A percentile compares a stretch with the other conserved stretches of the same genome.
phyloP scores from a whole-genome alignment of 495 filamentous ascomycete species.

The Parachaetomium inaequale region DNA sequence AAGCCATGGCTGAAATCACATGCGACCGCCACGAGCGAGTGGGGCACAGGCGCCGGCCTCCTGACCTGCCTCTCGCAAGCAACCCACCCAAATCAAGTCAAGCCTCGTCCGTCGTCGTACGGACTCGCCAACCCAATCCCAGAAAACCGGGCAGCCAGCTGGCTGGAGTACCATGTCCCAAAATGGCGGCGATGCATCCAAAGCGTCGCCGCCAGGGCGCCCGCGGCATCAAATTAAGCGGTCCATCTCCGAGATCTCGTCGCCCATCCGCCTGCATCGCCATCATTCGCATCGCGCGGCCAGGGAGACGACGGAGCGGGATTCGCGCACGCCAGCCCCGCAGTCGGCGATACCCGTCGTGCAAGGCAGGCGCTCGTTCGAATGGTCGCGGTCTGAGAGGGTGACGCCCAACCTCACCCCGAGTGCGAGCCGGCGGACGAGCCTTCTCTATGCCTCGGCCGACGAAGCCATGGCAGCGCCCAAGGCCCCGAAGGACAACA shows the following conservation, averaged over 20 bases:
- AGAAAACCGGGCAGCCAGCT: neutral
- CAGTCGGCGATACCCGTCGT: conserved; percentile 29
- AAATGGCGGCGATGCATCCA: conserved; percentile 34
- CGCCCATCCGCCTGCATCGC: conserved; percentile 45
- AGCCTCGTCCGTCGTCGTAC: conserved; percentile 18
- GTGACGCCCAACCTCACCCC: conserved; percentile 42
- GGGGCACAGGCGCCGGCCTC: neutral
- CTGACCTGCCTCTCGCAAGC: neutral
- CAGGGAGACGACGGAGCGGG: conserved; percentile 30
- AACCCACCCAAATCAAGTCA: neutral
- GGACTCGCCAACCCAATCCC: conserved; percentile 11
- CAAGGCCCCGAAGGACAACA: conserved; percentile 31
- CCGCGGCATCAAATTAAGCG: conserved; percentile 48
- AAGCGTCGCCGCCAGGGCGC: conserved; percentile 37
- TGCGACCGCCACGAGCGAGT: neutral
- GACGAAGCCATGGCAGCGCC: conserved; percentile 25
- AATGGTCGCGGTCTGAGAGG: conserved; percentile 41
- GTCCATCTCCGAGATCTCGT: conserved; percentile 50
- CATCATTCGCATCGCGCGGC: conserved; percentile 37
- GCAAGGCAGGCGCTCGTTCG: conserved; percentile 35
- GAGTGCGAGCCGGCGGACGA: conserved; percentile 40
- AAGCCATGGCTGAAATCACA: conserved; percentile 8
- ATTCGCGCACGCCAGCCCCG: conserved; percentile 35
- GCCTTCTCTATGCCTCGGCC: conserved; percentile 34
- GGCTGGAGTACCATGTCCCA: conserved; percentile 33